phyloP scores from a whole-genome alignment of 352 stramenopile species.

The Nothophytophthora sp. region DNA sequence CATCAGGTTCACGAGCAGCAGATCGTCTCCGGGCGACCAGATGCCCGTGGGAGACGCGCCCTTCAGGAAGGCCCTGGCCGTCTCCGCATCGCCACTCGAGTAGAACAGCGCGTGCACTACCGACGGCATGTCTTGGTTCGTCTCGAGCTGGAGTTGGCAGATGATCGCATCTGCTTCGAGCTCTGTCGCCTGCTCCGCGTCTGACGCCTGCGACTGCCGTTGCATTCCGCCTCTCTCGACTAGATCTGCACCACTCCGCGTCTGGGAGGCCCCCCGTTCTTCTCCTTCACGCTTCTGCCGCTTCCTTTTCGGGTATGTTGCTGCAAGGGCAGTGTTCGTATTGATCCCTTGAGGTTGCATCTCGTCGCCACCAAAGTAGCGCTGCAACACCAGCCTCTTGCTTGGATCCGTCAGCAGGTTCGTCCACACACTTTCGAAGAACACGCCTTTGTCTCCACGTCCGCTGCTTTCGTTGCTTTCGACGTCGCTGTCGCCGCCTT shows the following conservation, averaged over 20 bases:
- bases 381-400: slow-evolving; percentile 22
- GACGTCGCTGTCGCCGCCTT: not conserved
- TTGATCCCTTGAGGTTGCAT: no score
- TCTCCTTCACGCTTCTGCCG: no score
- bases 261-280: no score
- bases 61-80: slow-evolving; percentile 36
- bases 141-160: slow-evolving; percentile 37
- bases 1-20: slow-evolving; percentile 34
- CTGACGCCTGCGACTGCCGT: no score
- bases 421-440: slow-evolving; percentile 25
- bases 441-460: slow-evolving; percentile 7
- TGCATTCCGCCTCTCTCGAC: not conserved
- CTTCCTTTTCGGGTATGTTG: no score
- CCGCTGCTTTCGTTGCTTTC: slow-evolving; percentile 1
- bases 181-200: slow-evolving; percentile 21
- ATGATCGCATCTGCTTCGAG: slow-evolving; percentile 27
- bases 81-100: slow-evolving; percentile 27
- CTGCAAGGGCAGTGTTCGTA: no score
- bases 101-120: slow-evolving; percentile 51
- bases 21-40: slow-evolving; percentile 55
- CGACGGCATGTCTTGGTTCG: slow-evolving; percentile 16
- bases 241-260: not conserved
- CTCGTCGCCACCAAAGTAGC: no score
- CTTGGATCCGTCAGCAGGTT: slow-evolving; percentile 4
- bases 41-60: slow-evolving; percentile 29